A percentile compares a stretch with the other conserved stretches of the same genome.
Evolutionary conservation across 768 basidiomycete species (phyloP).

Genomic region (Melanogaster broomeanus): DNA sequence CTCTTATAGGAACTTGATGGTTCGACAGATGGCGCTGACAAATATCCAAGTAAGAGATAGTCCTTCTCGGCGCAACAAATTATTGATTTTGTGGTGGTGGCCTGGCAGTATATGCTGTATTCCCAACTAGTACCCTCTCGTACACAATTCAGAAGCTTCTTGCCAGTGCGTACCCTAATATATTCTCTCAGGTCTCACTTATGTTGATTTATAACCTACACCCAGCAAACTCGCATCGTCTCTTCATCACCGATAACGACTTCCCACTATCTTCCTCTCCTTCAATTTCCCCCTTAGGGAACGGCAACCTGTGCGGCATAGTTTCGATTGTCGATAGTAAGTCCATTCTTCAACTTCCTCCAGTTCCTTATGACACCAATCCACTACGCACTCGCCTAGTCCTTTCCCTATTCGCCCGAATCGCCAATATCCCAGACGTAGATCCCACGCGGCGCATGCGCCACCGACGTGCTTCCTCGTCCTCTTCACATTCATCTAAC

Average conservation of each 20-base stretch:
- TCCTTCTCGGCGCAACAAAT: not conserved
- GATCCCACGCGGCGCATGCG: conserved; percentile 80
- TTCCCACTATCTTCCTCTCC: conserved; percentile 51
- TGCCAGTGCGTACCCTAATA: conserved; percentile 57
- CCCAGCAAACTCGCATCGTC: conserved; percentile 74
- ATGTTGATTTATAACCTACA: conserved; percentile 1
- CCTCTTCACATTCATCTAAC: conserved; percentile 58
- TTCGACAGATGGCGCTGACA: conserved; percentile 76
- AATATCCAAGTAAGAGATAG: conserved; percentile 61
- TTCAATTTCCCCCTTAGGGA: conserved; percentile 36
- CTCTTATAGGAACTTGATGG: conserved; percentile 61
- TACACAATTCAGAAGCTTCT: conserved; percentile 81
- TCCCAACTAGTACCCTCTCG: conserved; percentile 59
- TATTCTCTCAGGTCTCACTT: not conserved
- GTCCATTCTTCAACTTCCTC: conserved; percentile 20
- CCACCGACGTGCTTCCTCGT: conserved; percentile 75
- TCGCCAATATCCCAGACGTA: conserved; percentile 71
- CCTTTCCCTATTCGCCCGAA: conserved; percentile 74
- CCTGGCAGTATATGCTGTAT: conserved; percentile 69
- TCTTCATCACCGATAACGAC: conserved; percentile 72
- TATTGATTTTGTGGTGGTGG: not conserved
- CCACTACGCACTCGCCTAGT: conserved; percentile 42
- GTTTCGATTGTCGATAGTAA: conserved; percentile 82
- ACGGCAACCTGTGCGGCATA: conserved; percentile 63
- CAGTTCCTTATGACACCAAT: not conserved